Evolutionary conservation across 108 stramenopile genomes (phyloP).

Genomic region (Asterionellopsis glacialis): DNA sequence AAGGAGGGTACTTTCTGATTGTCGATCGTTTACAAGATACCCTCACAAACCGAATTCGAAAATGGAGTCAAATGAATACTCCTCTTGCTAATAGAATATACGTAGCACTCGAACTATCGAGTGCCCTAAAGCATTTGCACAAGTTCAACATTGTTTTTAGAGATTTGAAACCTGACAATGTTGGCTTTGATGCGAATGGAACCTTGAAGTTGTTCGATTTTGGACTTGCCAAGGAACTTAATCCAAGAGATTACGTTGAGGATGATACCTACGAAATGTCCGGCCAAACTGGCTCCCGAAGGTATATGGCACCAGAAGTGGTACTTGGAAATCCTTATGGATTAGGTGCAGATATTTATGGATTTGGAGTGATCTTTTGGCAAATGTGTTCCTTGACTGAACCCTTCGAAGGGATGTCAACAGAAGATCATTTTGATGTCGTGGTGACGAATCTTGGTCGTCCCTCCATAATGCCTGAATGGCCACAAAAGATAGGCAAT

Average conservation of each 20-base stretch:
- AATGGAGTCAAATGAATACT: slow-evolving; percentile 42
- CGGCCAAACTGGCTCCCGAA: slow-evolving; percentile 40
- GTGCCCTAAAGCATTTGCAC: slow-evolving; percentile 30
- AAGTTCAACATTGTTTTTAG: slow-evolving; percentile 15
- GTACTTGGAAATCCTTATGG: slow-evolving; percentile 39
- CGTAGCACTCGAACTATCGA: slow-evolving; percentile 11
- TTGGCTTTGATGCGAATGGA: slow-evolving; percentile 18
- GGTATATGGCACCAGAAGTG: slow-evolving; percentile 61
- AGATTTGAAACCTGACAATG: slow-evolving; percentile 28
- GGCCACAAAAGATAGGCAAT: slow-evolving; percentile 16
- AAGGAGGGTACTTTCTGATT: slow-evolving; percentile 63
- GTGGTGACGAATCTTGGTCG: slow-evolving; percentile 34
- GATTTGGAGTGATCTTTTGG: slow-evolving; percentile 70
- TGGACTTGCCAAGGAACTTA: slow-evolving; percentile 50
- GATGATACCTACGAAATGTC: slow-evolving; percentile 48
- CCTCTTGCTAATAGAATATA: not conserved
- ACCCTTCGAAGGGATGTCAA: slow-evolving; percentile 43
- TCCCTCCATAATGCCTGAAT: slow-evolving; percentile 23
- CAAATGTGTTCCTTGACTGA: slow-evolving; percentile 59
- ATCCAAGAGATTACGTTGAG: slow-evolving; percentile 30
- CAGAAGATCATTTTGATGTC: slow-evolving; percentile 31
- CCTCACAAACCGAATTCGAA: slow-evolving; percentile 53
- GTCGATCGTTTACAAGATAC: slow-evolving; percentile 71
- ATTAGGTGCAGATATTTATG: slow-evolving; percentile 62
- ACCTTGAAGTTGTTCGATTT: slow-evolving; percentile 53